phyloP scores from a whole-genome alignment of 2,329 filamentous ascomycete genomes.

The Aspergillus sp. region DNA sequence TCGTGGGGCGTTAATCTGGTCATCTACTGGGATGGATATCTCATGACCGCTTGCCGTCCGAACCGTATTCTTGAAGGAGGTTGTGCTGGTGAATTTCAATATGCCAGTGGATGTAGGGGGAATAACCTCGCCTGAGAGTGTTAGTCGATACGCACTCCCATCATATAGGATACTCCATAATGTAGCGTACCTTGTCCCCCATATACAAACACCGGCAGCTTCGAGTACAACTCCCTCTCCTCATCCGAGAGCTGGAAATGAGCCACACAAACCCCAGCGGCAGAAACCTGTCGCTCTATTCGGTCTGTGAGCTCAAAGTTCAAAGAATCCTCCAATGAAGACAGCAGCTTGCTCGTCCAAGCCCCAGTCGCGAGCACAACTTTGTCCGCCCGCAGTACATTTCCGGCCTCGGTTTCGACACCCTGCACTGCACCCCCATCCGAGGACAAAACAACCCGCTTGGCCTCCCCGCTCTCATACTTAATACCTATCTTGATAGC shows the following conservation, averaged over 20 bases:
- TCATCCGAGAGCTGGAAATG: conserved; percentile 55
- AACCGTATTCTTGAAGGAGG: conserved; percentile 58
- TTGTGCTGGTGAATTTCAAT: conserved; percentile 63
- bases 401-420: conserved; percentile 50
- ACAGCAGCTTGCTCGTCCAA: conserved; percentile 56
- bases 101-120: conserved; percentile 51
- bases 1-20: conserved; percentile 35
- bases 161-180: background rate
- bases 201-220: conserved; percentile 57
- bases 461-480: conserved; percentile 46
- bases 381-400: conserved; percentile 51
- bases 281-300: conserved; percentile 54
- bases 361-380: conserved; percentile 58
- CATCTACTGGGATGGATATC: conserved; percentile 54
- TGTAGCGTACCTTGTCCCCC: conserved; percentile 38
- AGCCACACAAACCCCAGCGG: conserved; percentile 61
- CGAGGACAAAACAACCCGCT: conserved; percentile 42
- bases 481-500: conserved; percentile 47
- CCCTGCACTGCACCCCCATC: conserved; percentile 41
- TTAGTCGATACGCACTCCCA: background rate
- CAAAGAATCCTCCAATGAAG: conserved; percentile 48
- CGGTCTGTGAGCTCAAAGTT: conserved; percentile 49
- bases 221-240: conserved; percentile 50
- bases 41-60: conserved; percentile 48
- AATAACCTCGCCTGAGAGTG: conserved; percentile 42